Percentiles rank a stretch among this genome's conserved stretches.
phyloP scores from a whole-genome alignment of 179 eudicot species.

The Pouteria campechiana region DNA sequence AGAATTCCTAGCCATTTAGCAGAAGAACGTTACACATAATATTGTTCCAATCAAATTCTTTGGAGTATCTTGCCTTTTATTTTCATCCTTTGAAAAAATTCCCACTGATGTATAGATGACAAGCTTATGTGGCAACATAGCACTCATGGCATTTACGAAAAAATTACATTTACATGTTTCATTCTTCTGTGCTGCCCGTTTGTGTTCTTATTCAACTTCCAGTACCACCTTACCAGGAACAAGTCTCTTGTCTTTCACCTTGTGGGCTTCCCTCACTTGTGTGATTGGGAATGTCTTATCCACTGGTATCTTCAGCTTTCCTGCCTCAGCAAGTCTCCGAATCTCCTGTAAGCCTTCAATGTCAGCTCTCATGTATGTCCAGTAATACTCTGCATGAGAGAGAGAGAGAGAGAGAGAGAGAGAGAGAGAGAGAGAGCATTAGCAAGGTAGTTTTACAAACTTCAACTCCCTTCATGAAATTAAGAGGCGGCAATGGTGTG shows the following conservation, averaged over 20 bases:
- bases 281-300: conserved; percentile 69
- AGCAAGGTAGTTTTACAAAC: neutral
- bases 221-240: conserved; percentile 88
- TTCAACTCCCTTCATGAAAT: neutral
- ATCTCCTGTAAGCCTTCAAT: conserved; percentile 82
- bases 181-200: too few relatives aligned
- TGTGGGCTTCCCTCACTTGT: conserved; percentile 84
- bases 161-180: too few relatives aligned
- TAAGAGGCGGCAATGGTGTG: neutral
- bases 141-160: too few relatives aligned
- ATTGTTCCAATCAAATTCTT: too few relatives aligned
- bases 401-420: too few relatives aligned
- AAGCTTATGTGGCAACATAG: too few relatives aligned
- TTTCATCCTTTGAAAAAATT: too few relatives aligned
- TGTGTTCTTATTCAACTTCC: conserved; percentile 60
- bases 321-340: conserved; percentile 49
- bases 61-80: too few relatives aligned
- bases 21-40: too few relatives aligned
- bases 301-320: conserved; percentile 78
- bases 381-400: conserved; percentile 54
- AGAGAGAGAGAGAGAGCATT: neutral
- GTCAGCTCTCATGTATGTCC: conserved; percentile 96
- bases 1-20: too few relatives aligned
- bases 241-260: conserved; percentile 66
- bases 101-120: too few relatives aligned